These are phyloP conservation scores for Talaromyces sp. DNA, from an alignment of 2,329 filamentous ascomycete species.

Conservation along the genomic window DNA sequence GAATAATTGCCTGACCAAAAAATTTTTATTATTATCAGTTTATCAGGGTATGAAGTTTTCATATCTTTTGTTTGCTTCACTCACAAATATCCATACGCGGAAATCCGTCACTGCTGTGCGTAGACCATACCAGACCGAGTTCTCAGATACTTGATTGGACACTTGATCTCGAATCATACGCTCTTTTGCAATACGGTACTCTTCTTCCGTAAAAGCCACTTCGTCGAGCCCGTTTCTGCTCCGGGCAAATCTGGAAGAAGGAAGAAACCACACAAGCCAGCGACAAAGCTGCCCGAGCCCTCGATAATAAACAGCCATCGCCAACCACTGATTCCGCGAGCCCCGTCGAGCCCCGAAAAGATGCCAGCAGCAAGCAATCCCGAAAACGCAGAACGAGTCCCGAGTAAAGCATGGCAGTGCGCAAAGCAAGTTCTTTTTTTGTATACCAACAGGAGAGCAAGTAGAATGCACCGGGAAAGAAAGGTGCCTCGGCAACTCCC, in stretches of 20 bases:
- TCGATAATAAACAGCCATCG: slow-evolving; percentile 38
- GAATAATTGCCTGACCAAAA: background rate
- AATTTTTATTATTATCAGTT: too few relatives aligned
- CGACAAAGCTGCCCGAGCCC: slow-evolving; percentile 29
- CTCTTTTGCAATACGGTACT: background rate
- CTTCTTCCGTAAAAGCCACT: background rate
- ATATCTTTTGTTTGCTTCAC: background rate
- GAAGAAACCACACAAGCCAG: slow-evolving; percentile 27
- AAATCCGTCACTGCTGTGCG: background rate
- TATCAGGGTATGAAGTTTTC: too few relatives aligned
- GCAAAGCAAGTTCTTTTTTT: slow-evolving; percentile 50
- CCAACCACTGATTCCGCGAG: slow-evolving; percentile 36
- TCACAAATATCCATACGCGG: background rate
- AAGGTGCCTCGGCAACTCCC: slow-evolving; percentile 54
- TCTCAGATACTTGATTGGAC: background rate
- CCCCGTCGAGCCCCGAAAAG: slow-evolving; percentile 31
- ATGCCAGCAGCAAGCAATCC: slow-evolving; percentile 26
- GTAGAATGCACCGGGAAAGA: slow-evolving; percentile 43
- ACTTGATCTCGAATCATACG: background rate
- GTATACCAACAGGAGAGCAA: slow-evolving; percentile 57
- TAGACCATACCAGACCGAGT: background rate
- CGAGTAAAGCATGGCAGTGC: slow-evolving; percentile 42
- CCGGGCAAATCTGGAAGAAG: slow-evolving; percentile 26
- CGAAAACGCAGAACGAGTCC: slow-evolving; percentile 37
- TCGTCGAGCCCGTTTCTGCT: background rate